Evolutionary conservation across 1,284 basidiomycete species (phyloP), one percentile per base, ranked within the genome.

Genomic region (Fomitopsis pinicola): DNA sequence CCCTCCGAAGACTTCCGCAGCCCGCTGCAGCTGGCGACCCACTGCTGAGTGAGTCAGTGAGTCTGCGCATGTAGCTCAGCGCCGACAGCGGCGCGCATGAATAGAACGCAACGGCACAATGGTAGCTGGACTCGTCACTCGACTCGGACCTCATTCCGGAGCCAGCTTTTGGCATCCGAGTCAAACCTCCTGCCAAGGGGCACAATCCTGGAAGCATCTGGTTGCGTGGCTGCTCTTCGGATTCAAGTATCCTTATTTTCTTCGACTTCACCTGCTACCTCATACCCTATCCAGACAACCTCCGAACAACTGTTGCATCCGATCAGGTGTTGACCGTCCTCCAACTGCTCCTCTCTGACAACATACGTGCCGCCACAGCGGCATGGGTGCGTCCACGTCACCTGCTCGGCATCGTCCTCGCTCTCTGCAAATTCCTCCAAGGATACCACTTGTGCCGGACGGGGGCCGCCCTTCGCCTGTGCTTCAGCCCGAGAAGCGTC

Each of bases 391-490:
- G 66, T 71, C 86, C 87, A 92, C n/a, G 65, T 67, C 28, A 30
- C 48, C 28, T 50, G 48, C 45, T 55, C 57, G 22, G 55, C 61
- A n/a, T 62, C 66, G 1, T 62, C 71, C 42, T 63, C 52, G 28
- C 66, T 68, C 28, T 69, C 71, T n/a, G 72, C 75, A 66, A 92
- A 92, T 0, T 91, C 89, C 59, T 89, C 88, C 28, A 92, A 76
- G 0, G 90, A 92, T 28, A 92, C 73, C n/a, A 90, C 75, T 64
- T 91, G 86, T 0, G 91, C 89, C 2, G 91, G 89, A 59, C 91
- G 77, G 19, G 86, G 83, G 4, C 75, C 77, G n/a, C 17, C 64
- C 55, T 17, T 42, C 45, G 50, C 50, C 7, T 52, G 54, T 14
- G 61, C 40, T 38, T n/a, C 46, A 19, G 30, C 55, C 28, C 65